Percentiles rank a stretch among this genome's conserved stretches.
Evolutionary conservation across 257 asterid genomes (phyloP).

Genomic region (Capsicum chinense): DNA sequence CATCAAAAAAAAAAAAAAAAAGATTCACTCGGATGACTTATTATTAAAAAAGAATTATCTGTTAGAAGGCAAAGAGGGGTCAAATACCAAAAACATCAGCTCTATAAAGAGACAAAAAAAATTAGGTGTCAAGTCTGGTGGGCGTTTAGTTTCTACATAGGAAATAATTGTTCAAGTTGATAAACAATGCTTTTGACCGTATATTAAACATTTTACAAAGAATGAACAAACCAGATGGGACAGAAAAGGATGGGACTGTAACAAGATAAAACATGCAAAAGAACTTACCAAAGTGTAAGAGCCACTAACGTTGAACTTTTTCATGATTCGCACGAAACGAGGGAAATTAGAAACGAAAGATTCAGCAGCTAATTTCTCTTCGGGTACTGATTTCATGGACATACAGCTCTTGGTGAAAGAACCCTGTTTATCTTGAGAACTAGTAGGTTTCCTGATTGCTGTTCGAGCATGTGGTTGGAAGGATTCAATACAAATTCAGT

Average conservation of each 20-base stretch:
- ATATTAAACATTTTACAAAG: not conserved
- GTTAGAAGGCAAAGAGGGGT: slow-evolving; percentile 8
- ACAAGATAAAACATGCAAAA: not conserved
- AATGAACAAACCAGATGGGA: not conserved
- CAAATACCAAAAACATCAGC: slow-evolving; percentile 7
- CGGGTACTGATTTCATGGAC: slow-evolving; percentile 88
- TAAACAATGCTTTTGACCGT: not conserved
- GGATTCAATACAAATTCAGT: not conserved
- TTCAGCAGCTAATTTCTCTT: slow-evolving; percentile 88
- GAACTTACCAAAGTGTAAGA: slow-evolving; percentile 87
- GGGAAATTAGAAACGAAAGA: slow-evolving; percentile 76
- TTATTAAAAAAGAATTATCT: not conserved
- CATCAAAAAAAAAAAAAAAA: not conserved
- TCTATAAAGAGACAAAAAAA: slow-evolving; percentile 14
- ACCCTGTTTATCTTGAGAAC: slow-evolving; percentile 58
- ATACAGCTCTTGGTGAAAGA: slow-evolving; percentile 78
- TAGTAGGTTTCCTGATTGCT: slow-evolving; percentile 51
- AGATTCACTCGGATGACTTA: not conserved
- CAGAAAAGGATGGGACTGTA: slow-evolving; percentile 4
- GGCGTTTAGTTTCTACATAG: not conserved
- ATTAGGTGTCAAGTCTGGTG: not conserved
- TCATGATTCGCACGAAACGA: slow-evolving; percentile 86
- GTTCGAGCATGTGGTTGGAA: slow-evolving; percentile 35
- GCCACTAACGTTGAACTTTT: slow-evolving; percentile 86
- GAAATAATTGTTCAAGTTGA: not conserved